Evolutionary conservation across 371 early-diverging fungal genomes (phyloP), one percentile per base, ranked within the genome.

Genomic region (Zopfochytrium polystomum): DNA sequence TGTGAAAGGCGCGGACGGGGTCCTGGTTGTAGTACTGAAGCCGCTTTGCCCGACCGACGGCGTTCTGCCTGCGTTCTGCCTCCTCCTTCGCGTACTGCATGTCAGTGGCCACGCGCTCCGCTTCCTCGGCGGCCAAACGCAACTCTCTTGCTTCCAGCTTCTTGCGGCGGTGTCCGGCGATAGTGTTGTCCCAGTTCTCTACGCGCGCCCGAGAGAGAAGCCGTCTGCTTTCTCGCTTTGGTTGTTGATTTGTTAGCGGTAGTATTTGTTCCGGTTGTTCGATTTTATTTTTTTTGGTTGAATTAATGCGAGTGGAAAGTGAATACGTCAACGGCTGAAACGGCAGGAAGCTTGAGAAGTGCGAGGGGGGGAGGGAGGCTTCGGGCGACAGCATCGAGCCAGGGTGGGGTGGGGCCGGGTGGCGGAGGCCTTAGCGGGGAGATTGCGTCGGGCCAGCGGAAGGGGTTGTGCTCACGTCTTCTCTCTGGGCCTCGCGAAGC

Each of bases 1-100:
- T 58, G 56, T 78, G 75, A 55, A 78, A 75, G 6, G 61, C 63
- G 54, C 75, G 74, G n/a, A 78, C 78, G 15, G 44, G 2, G 44
- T 78, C 78, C 11, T 63, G 65, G 43, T 74, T 70, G 46, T 46
- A 32, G 53, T 72, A 73, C 60, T 68, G 75, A 56, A 78, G 30
- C 60, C 30, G 34, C 67, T 71, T 68, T 4, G 78, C 78, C 22
- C 75, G 52, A 3, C 65, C 72, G 30, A 78, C 65, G 23, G 67
- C 62, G 22, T 32, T 53, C 31, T 58, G 15, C 27, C 75, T 46
- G 13, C 72, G 49, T 43, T 27, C 38, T 3, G 60, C 35, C 43
- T 72, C 72, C 38, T 74, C 78, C n/a, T 23, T 50, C 30, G 64
- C 64, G 34, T 62, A 63, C 62, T 48, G 54, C n/a, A 32, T 9